phyloP scores from a whole-genome alignment of 176 grass and related monocot genomes.

The Zea luxurians region DNA sequence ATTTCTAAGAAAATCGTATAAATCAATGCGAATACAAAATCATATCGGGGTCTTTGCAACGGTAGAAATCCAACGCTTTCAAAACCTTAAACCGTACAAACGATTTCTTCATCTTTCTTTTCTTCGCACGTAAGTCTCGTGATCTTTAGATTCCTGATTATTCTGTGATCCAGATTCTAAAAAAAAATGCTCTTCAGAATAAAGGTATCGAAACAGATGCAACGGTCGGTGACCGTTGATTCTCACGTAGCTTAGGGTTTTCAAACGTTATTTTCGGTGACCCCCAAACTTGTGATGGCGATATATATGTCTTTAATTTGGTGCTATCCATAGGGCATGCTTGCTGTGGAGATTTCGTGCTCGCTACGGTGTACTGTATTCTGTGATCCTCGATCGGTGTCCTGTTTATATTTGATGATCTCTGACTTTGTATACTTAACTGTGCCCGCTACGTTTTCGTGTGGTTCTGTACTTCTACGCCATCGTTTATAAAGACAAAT shows the following conservation, averaged over 20 bases:
- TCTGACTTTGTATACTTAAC: not conserved
- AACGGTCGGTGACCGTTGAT: not conserved
- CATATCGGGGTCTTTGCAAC: too few species aligned
- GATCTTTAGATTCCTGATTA: too few species aligned
- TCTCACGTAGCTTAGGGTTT: not conserved
- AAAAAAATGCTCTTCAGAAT: too few species aligned
- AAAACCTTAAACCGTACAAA: too few species aligned
- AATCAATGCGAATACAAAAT: too few species aligned
- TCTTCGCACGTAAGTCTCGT: too few species aligned
- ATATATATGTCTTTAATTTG: not conserved
- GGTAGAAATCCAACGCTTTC: too few species aligned
- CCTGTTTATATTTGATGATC: not conserved
- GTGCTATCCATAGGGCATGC: not conserved
- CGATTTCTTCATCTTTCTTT: too few species aligned
- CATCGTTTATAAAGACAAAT: not conserved
- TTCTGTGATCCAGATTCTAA: too few species aligned
- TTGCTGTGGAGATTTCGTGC: not conserved
- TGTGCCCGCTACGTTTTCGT: not conserved
- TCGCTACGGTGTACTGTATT: not conserved
- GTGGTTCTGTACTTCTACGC: not conserved
- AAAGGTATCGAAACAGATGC: too few species aligned
- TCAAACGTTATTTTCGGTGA: conserved; percentile 9
- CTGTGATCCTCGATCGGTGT: not conserved
- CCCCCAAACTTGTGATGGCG: not conserved
- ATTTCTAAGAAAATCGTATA: too few species aligned